A percentile compares a stretch with the other conserved stretches of the same genome.
These are phyloP conservation scores for Phytopythium helicoides DNA, from an alignment of 352 stramenopile species.

Conservation along the genomic window DNA sequence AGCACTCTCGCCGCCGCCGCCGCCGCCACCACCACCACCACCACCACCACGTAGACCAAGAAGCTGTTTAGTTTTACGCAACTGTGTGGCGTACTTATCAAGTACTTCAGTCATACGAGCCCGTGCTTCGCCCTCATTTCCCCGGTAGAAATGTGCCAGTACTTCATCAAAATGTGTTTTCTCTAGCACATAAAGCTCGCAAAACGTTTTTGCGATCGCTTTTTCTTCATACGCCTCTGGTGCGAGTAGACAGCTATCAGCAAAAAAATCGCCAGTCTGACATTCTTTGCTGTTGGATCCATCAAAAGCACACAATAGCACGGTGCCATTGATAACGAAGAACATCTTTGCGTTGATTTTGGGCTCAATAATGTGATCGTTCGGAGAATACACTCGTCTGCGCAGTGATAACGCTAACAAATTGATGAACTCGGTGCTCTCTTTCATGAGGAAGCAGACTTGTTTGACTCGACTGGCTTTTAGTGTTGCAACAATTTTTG, in stretches of 20 bases:
- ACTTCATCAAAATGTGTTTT: constrained; percentile 61
- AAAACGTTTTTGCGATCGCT: constrained; percentile 74
- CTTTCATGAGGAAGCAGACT: constrained; percentile 66
- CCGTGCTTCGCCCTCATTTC: constrained; percentile 19
- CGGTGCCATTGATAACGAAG: constrained; percentile 60
- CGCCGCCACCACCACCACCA: constrained; percentile 16
- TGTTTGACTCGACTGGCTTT: constrained; percentile 64
- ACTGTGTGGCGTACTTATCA: constrained; percentile 56
- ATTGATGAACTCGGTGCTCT: constrained; percentile 74
- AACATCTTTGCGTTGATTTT: constrained; percentile 80
- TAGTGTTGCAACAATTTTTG: constrained; percentile 55
- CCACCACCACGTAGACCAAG: constrained; percentile 35
- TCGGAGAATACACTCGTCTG: constrained; percentile 53
- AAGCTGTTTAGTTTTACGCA: constrained; percentile 77
- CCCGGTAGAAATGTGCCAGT: constrained; percentile 51
- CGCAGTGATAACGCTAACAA: constrained; percentile 42
- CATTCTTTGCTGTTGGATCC: constrained; percentile 49
- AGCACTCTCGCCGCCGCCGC: constrained; percentile 10
- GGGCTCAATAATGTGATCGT: constrained; percentile 61
- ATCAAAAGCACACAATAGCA: constrained; percentile 49
- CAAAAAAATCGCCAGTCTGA: constrained; percentile 66
- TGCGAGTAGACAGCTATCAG: constrained; percentile 51
- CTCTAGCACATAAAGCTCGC: constrained; percentile 74
- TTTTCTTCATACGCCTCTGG: constrained; percentile 70
- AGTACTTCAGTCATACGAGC: constrained; percentile 40